Percentiles rank a stretch among this genome's conserved stretches.
These are phyloP conservation scores for Paspalum notatum DNA, from an alignment of 176 grass and related monocot species.

Conservation along the genomic window DNA sequence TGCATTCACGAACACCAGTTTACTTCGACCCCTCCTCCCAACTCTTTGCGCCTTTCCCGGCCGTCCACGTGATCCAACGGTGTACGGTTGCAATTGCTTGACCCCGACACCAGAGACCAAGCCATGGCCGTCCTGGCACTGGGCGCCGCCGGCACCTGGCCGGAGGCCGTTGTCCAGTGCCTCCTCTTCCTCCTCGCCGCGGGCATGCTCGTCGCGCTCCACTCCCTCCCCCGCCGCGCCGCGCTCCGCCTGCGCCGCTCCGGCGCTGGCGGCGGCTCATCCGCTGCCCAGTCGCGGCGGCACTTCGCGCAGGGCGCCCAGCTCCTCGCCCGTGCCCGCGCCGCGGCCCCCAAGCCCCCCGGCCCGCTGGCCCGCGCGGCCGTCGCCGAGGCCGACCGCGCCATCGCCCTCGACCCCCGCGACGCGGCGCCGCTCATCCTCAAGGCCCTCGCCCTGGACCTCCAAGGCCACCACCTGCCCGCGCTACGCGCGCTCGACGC, in stretches of 20 bases:
- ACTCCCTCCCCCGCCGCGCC: constrained; percentile 64
- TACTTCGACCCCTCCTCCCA: too few species aligned
- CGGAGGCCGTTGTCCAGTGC: constrained; percentile 54
- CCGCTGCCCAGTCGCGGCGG: constrained; percentile 60
- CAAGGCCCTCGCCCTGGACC: constrained; percentile 80
- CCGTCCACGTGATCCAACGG: too few species aligned
- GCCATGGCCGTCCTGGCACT: constrained; percentile 40
- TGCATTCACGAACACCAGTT: too few species aligned
- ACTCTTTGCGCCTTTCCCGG: too few species aligned
- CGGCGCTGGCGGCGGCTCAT: constrained; percentile 8
- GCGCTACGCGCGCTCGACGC: constrained; percentile 70
- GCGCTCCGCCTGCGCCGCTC: constrained; percentile 51
- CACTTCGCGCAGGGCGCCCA: constrained; percentile 78
- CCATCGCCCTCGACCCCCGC: constrained; percentile 76
- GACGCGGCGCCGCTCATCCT: constrained; percentile 84
- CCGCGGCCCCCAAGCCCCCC: constrained; percentile 13
- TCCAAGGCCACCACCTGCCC: constrained; percentile 68
- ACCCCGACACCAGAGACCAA: neutral
- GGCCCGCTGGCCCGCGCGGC: constrained; percentile 52
- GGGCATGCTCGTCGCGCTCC: constrained; percentile 62
- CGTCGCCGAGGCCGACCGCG: constrained; percentile 67
- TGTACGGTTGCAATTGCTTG: neutral
- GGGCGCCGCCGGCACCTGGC: constrained; percentile 50
- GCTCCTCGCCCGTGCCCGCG: constrained; percentile 72
- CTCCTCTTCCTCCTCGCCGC: constrained; percentile 68